These are phyloP conservation scores for Phytophthora pinifolia DNA, from an alignment of 352 stramenopile genomes.

Conservation along the genomic window DNA sequence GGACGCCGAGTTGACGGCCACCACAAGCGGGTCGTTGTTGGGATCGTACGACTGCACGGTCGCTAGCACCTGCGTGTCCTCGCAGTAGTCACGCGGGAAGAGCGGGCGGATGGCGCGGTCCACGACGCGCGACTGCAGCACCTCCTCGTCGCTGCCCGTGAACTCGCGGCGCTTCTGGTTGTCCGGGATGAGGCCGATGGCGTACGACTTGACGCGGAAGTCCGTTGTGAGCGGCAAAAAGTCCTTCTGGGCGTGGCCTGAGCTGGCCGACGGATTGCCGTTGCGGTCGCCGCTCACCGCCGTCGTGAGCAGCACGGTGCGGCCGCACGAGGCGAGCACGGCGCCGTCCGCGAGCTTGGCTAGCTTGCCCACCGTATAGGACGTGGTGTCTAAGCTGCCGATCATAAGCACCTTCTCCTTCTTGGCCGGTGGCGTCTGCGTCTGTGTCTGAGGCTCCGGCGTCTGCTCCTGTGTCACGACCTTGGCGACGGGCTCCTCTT, in stretches of 20 bases:
- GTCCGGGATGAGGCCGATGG: conserved; percentile 86
- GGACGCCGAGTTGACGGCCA: conserved; percentile 90
- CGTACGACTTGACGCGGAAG: conserved; percentile 91
- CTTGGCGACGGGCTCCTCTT: conserved; percentile 23
- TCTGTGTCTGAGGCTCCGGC: conserved; percentile 3
- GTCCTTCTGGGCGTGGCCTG: conserved; percentile 29
- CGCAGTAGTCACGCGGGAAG: conserved; percentile 93
- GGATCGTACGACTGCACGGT: conserved; percentile 89
- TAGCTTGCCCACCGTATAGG: conserved; percentile 76
- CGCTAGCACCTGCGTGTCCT: conserved; percentile 95
- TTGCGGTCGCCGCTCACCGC: conserved; percentile 59
- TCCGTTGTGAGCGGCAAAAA: conserved; percentile 94
- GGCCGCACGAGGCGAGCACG: conserved; percentile 80
- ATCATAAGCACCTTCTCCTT: conserved; percentile 33
- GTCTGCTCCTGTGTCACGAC: not conserved
- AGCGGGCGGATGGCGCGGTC: conserved; percentile 95
- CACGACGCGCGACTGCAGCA: conserved; percentile 95
- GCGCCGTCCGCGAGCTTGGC: conserved; percentile 84
- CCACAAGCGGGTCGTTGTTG: conserved; percentile 83
- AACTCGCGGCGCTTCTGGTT: conserved; percentile 89
- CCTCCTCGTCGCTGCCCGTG: conserved; percentile 93
- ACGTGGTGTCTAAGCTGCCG: conserved; percentile 52
- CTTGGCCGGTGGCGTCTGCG: conserved; percentile 8
- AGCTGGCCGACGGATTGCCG: conserved; percentile 35
- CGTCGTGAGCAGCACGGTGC: conserved; percentile 88